Base-by-base conservation (phyloP, 2,329 filamentous ascomycete species). In the Coniochaeta sp. region DNA sequence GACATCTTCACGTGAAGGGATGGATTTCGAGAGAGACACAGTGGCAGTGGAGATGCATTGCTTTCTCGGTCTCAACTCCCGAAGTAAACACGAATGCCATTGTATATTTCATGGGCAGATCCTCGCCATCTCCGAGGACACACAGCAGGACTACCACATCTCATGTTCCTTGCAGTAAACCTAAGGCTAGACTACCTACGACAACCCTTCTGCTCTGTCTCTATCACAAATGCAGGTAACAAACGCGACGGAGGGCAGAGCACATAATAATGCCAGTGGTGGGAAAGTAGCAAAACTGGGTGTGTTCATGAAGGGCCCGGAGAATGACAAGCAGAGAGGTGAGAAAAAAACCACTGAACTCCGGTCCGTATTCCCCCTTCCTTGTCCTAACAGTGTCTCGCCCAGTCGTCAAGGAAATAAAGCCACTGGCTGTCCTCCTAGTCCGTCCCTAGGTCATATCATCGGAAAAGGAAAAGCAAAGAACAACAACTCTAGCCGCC, bases 171-270 rank as follows among this genome's bases (percentile, higher is more conserved):
- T 13, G 38, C n/a, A 42, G 38, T n/a, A n/a, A n/a, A n/a, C n/a
- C n/a, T n/a, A n/a, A 24, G 13, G 18, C 14, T 42, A 24, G 26
- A 22, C 38, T 42, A 26, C 38, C 22, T 26, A 22, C 20, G 20
- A 14, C 38, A 42, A 9, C 38, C n/a, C n/a, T n/a, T n/a, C n/a
- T 22, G 18, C 7, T 10, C 38, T 38, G 18, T 10, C 33, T 42
- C 38, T 42, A 42, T 42, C n/a, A n/a, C 38, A 42, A 42, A 42
- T 42, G 38, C 38, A 42, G 38, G 26, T 22, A 24, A 42, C n/a
- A 30, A 12, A 12, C 10, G n/a, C 22, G 20, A 42, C 20, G 12
- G 22, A 24, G 38, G 22, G 35, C 22, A 42, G 20, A 42, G 38
- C 38, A 42, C 38, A 42, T 24, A 24, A 42, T 3, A 42, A 26